Conservation (phyloP, 345 rosid genomes). For the Pugionium cornutum region DNA sequence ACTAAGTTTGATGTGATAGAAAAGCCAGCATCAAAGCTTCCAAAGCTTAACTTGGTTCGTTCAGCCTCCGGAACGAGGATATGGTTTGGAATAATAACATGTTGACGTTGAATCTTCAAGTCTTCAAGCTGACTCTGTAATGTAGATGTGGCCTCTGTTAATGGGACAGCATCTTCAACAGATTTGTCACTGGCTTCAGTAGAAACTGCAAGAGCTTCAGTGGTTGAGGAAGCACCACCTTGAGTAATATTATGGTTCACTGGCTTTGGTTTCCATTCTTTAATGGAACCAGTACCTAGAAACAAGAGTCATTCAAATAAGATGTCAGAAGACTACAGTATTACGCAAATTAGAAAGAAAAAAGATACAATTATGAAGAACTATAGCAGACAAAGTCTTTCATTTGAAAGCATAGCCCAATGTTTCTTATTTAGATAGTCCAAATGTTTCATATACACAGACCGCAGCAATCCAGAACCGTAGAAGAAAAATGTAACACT, state of each 20-base stretch:
- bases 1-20: slow-evolving; percentile 48
- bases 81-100: slow-evolving; percentile 88
- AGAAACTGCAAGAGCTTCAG: slow-evolving; percentile 47
- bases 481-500: slow-evolving; percentile 6
- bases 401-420: neutral
- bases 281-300: slow-evolving; percentile 56
- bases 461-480: slow-evolving; percentile 1
- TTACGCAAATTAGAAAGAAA: slow-evolving; percentile 15
- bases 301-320: slow-evolving; percentile 29
- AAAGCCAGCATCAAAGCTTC: slow-evolving; percentile 88
- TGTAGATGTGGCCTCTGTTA: slow-evolving; percentile 61
- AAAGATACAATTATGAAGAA: slow-evolving; percentile 19
- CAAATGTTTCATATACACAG: slow-evolving; percentile 9
- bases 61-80: slow-evolving; percentile 95
- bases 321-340: slow-evolving; percentile 23
- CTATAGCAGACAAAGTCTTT: slow-evolving; percentile 6
- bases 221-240: slow-evolving; percentile 51
- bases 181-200: slow-evolving; percentile 51
- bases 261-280: slow-evolving; percentile 95
- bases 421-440: slow-evolving; percentile 6
- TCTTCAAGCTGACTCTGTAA: slow-evolving; percentile 75
- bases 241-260: slow-evolving; percentile 51
- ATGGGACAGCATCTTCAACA: slow-evolving; percentile 46
- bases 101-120: slow-evolving; percentile 73
- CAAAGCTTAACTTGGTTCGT: slow-evolving; percentile 85